Evolutionary conservation across 768 basidiomycete species (phyloP).

Genomic region (Leccinum disarticulatum): DNA sequence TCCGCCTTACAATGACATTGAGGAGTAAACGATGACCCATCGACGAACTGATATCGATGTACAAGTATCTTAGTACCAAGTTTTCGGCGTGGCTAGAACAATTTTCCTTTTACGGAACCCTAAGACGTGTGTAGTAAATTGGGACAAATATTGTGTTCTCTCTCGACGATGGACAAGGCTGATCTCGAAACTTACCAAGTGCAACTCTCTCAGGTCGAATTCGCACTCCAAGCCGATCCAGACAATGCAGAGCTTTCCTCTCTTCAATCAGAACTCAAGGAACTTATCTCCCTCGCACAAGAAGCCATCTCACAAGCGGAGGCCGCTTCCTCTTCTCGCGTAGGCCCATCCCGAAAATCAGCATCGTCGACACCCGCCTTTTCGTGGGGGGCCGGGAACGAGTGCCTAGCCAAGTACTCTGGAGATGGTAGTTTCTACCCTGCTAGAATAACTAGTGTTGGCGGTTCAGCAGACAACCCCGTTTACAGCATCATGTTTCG

Average conservation of each 20-base stretch:
- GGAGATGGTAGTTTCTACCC: slow-evolving; percentile 86
- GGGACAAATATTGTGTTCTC: background rate
- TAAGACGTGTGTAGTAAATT: background rate
- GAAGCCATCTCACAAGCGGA: slow-evolving; percentile 67
- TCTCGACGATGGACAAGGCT: slow-evolving; percentile 45
- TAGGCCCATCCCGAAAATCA: slow-evolving; percentile 57
- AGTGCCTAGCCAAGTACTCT: slow-evolving; percentile 84
- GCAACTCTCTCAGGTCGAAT: slow-evolving; percentile 85
- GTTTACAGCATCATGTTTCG: slow-evolving; percentile 91
- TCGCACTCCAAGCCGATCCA: slow-evolving; percentile 74
- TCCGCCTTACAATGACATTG: slow-evolving; percentile 45
- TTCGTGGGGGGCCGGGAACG: slow-evolving; percentile 79
- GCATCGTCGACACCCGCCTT: slow-evolving; percentile 48
- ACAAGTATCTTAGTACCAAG: background rate
- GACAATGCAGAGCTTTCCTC: slow-evolving; percentile 69
- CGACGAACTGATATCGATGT: background rate
- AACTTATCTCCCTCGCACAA: slow-evolving; percentile 82
- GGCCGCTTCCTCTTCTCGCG: slow-evolving; percentile 58
- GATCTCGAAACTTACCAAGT: slow-evolving; percentile 91
- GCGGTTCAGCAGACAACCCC: slow-evolving; percentile 77
- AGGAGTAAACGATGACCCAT: slow-evolving; percentile 9
- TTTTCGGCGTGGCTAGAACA: background rate
- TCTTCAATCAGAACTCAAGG: slow-evolving; percentile 73
- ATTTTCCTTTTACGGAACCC: slow-evolving; percentile 24
- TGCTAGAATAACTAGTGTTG: slow-evolving; percentile 81